Conservation (phyloP, 495 filamentous ascomycete species). For the Trichocladium uniseriatum region DNA sequence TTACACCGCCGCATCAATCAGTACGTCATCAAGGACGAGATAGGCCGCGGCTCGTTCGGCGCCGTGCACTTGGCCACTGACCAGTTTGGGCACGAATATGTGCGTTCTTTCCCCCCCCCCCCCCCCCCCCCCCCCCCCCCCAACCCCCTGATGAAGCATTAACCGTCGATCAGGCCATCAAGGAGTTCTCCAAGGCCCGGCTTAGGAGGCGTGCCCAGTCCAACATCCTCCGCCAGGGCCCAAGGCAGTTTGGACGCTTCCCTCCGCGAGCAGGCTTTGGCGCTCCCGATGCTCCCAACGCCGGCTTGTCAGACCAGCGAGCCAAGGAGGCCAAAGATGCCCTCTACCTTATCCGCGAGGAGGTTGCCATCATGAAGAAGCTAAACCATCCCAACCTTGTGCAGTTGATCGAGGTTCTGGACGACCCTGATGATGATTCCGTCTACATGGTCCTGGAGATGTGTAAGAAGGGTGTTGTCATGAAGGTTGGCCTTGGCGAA, state of each 20-base stretch:
- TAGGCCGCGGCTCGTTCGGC: constrained; percentile 89
- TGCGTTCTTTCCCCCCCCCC: constrained; percentile 36
- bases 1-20: constrained; percentile 81
- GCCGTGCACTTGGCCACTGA: constrained; percentile 88
- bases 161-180: constrained; percentile 59
- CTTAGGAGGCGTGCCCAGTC: constrained; percentile 91
- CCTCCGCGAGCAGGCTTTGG: constrained; percentile 38
- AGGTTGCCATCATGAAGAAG: constrained; percentile 99
- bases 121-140: not conserved
- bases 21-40: constrained; percentile 90
- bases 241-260: constrained; percentile 33
- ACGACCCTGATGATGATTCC: constrained; percentile 91
- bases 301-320: constrained; percentile 37
- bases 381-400: constrained; percentile 89
- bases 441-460: constrained; percentile 98
- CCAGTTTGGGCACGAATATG: constrained; percentile 88
- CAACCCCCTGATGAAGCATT: too few species aligned
- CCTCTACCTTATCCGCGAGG: constrained; percentile 82
- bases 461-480: constrained; percentile 96
- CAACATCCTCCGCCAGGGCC: constrained; percentile 60
- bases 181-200: constrained; percentile 92
- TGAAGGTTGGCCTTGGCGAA: constrained; percentile 90
- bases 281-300: constrained; percentile 55
- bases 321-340: constrained; percentile 61
- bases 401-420: constrained; percentile 84